A percentile compares a stretch with the other conserved stretches of the same genome.
Conservation (phyloP, 805 yeast species). For the Lachancea sp. region DNA sequence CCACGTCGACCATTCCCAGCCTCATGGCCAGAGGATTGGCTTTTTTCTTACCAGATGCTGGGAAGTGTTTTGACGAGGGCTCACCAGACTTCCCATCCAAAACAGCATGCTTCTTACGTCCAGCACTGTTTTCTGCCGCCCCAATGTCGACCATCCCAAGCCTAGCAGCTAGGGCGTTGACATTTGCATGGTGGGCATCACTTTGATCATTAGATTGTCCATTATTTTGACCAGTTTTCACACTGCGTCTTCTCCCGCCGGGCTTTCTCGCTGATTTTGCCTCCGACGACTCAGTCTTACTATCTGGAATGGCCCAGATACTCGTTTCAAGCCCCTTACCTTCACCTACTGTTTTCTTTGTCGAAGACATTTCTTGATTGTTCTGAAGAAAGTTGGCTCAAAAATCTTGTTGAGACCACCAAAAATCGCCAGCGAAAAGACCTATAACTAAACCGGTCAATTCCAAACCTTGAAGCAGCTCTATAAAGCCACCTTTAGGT, state of each 20-base stretch:
- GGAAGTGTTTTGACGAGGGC: too few species aligned
- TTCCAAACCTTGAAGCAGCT: too few species aligned
- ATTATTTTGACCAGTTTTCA: background rate
- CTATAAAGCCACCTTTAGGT: background rate
- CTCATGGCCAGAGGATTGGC: constrained; percentile 8
- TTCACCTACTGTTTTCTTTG: background rate
- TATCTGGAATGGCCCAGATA: background rate
- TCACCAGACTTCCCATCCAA: too few species aligned
- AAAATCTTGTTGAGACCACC: too few species aligned
- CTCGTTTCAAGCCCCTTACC: background rate
- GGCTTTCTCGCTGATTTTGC: background rate
- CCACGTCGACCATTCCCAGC: constrained; percentile 4
- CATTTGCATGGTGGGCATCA: background rate
- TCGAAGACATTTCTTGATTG: background rate
- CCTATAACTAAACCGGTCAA: too few species aligned
- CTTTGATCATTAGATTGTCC: background rate
- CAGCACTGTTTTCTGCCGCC: background rate
- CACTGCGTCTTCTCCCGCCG: background rate
- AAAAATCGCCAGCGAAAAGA: too few species aligned
- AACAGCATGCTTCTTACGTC: too few species aligned
- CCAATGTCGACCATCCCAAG: constrained; percentile 4
- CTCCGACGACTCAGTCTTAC: background rate
- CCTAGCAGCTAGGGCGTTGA: constrained; percentile 5
- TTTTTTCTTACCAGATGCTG: background rate
- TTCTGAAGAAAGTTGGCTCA: too few species aligned